A percentile compares a stretch with the other conserved stretches of the same genome.
Conservation (phyloP, 2,329 filamentous ascomycete genomes). For the Fusarium transvaalense region DNA sequence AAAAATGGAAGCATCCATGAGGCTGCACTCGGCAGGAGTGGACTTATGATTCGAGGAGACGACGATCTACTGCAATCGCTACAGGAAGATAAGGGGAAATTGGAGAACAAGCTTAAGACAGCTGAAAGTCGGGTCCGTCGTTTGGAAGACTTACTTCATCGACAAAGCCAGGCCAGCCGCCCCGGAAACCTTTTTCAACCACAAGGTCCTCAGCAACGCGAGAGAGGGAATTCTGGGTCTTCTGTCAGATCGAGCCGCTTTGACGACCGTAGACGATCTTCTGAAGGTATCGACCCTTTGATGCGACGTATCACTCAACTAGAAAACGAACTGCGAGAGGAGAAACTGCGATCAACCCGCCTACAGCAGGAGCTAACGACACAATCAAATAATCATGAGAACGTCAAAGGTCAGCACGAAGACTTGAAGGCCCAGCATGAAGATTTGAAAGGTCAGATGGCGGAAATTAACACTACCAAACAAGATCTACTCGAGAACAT, state of each 20-base stretch:
- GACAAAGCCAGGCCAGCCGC: constrained; percentile 74
- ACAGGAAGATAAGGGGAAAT: constrained; percentile 83
- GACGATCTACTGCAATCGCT: constrained; percentile 82
- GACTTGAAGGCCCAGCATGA: constrained; percentile 65
- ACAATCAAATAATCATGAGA: constrained; percentile 68
- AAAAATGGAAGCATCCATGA: constrained; percentile 97
- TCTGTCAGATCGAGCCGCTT: constrained; percentile 60
- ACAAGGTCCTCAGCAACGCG: constrained; percentile 60
- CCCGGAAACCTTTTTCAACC: constrained; percentile 69
- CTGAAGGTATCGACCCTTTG: constrained; percentile 62
- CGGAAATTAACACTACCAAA: constrained; percentile 92
- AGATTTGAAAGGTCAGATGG: constrained; percentile 75
- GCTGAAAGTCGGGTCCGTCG: constrained; percentile 90
- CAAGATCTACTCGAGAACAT: constrained; percentile 95
- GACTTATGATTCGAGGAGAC: constrained; percentile 85
- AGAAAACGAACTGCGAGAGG: constrained; percentile 81
- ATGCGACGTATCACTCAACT: constrained; percentile 69
- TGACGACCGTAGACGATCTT: constrained; percentile 61
- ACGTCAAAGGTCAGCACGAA: constrained; percentile 68
- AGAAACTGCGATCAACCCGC: constrained; percentile 75
- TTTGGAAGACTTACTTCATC: constrained; percentile 90
- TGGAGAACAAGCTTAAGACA: constrained; percentile 81
- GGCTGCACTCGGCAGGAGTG: constrained; percentile 86
- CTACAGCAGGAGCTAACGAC: constrained; percentile 78
- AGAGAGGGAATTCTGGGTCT: constrained; percentile 63